Evolutionary conservation across 352 stramenopile species (phyloP).

Genomic region (Globisporangium camurandrum): DNA sequence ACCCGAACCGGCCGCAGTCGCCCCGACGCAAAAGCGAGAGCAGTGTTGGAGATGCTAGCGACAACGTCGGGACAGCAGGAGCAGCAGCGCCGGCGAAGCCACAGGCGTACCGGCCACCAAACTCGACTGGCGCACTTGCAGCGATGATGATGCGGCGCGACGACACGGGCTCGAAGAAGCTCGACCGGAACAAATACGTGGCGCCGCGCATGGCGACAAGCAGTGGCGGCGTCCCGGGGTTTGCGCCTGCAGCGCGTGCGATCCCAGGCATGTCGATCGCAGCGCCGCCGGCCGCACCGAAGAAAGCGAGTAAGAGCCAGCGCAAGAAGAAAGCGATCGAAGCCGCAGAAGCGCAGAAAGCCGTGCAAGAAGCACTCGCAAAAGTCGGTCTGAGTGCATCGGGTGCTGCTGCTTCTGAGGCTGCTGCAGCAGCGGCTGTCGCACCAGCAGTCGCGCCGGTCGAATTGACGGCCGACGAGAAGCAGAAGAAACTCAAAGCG

Average conservation of each 20-base stretch:
- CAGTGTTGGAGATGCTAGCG: too few species aligned
- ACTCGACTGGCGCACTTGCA: conserved; percentile 86
- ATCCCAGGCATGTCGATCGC: conserved; percentile 57
- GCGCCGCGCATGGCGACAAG: conserved; percentile 29
- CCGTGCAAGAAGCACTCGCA: conserved; percentile 49
- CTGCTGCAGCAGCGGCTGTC: conserved; percentile 1
- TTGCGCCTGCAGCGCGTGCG: conserved; percentile 28
- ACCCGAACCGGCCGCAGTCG: conserved; percentile 85
- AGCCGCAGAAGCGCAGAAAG: conserved; percentile 51
- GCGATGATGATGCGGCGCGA: conserved; percentile 92
- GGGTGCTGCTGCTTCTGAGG: conserved; percentile 5
- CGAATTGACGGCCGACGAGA: conserved; percentile 63
- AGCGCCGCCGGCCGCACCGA: conserved; percentile 21
- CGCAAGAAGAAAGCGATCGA: conserved; percentile 85
- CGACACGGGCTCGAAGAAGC: conserved; percentile 68
- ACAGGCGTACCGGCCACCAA: conserved; percentile 82
- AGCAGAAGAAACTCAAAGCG: conserved; percentile 80
- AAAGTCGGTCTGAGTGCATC: conserved; percentile 23
- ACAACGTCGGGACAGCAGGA: conserved; percentile 19
- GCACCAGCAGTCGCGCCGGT: conserved; percentile 9
- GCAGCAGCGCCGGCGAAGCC: conserved; percentile 46
- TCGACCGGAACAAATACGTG: conserved; percentile 83
- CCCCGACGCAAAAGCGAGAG: conserved; percentile 64
- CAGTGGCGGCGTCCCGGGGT: conserved; percentile 29
- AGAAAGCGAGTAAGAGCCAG: conserved; percentile 75